Base-by-base conservation (phyloP, 225 moss, liverwort and hornwort species). In the Physcomitrellopsis africana region DNA sequence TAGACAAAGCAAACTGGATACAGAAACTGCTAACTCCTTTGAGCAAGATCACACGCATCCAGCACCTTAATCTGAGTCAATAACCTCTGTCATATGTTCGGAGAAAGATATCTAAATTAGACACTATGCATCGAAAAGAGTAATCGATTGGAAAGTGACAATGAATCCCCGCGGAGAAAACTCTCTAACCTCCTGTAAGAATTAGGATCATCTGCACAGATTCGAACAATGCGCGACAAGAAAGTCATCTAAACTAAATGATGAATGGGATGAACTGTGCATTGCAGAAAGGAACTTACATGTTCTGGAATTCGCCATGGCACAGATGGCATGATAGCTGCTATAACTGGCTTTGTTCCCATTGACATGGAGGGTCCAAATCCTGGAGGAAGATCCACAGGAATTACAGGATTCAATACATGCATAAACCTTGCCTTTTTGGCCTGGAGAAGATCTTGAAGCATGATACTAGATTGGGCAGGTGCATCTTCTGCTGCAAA, bases 401-500 rank as follows among this genome's bases (percentile, higher is more conserved):
- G 68, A 41, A 69, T 61, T 23, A 84, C 65, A 48, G 86, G 79
- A 61, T 86, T 91, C 62, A 81, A 73, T 52, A 87, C 83, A 55
- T 99, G 92, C 93, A 95, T 85, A 68, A 92, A 89, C 69, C 86
- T 92, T n/a, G 93, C 78, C 80, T 87, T 86, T 74, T 99, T 99
- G 27, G 91, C 86, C 77, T 91, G 87, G 81, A 99, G 84, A 76
- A 79, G 87, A 64, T 99, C 99, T 85, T 99, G 99, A 29, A 72
- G 48, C 10, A 77, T 83, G 32, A 69, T 74, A 57, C 84, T 89
- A 16, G 92, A 87, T 79, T 90, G 73, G 22, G 79, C 83, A 65
- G 93, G 86, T 15, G 99, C 86, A 81, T 99, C 99, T 82, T 99
- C 99, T 55, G 95, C 93, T 70, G 89, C 87, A 78, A 99, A 99